A percentile compares a stretch with the other conserved stretches of the same genome.
Conservation (phyloP, 2,329 filamentous ascomycete genomes). For the Endoconidiophora polonica region DNA sequence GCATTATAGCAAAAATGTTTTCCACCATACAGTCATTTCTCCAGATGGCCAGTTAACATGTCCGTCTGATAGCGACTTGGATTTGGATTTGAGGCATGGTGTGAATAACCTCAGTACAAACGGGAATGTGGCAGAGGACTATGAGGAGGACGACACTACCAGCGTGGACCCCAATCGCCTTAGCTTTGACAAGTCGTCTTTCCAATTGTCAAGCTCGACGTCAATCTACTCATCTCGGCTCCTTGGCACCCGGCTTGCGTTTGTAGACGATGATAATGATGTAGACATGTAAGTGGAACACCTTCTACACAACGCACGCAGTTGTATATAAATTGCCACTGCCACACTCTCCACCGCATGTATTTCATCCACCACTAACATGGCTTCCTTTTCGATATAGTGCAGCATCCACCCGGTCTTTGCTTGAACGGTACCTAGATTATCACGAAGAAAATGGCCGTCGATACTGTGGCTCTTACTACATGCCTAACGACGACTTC, state of each 20-base stretch:
- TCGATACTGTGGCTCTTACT: slow-evolving; percentile 45
- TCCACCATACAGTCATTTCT: too few relatives aligned
- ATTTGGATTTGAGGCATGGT: too few relatives aligned
- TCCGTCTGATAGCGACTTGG: too few relatives aligned
- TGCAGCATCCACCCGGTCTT: slow-evolving; percentile 30
- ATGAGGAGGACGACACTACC: neutral
- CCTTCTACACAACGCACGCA: neutral
- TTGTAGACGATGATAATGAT: slow-evolving; percentile 9
- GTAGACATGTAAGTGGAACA: slow-evolving; percentile 13
- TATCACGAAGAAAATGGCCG: slow-evolving; percentile 44
- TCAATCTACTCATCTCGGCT: slow-evolving; percentile 6
- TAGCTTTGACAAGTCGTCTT: slow-evolving; percentile 1
- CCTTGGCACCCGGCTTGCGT: slow-evolving; percentile 1
- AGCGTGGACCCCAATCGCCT: slow-evolving; percentile 1
- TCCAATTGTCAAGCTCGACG: slow-evolving; percentile 4
- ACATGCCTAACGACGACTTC: slow-evolving; percentile 48
- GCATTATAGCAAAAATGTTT: too few relatives aligned
- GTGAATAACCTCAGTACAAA: neutral
- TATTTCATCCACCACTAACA: neutral
- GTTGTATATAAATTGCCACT: neutral
- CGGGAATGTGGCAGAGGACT: neutral
- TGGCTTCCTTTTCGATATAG: slow-evolving; percentile 16
- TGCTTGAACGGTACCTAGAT: slow-evolving; percentile 35
- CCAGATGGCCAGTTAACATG: too few relatives aligned
- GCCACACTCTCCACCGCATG: neutral